Evolutionary conservation across 1,139 yeast species (phyloP), one percentile per base, ranked within the genome.

Genomic region (Yamadazyma blattariae): DNA sequence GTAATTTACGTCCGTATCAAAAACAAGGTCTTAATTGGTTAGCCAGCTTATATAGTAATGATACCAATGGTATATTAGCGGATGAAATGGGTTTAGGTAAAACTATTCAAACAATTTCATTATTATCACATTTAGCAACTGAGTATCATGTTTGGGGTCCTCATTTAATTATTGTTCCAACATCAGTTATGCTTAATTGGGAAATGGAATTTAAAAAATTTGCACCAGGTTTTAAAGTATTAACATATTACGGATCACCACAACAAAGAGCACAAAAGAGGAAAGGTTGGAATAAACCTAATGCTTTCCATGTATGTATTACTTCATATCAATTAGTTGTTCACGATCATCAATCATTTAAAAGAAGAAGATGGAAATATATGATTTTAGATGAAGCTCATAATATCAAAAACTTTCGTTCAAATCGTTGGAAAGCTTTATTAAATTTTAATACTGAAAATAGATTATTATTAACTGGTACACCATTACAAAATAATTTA

Each of bases 11-110:
- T 56, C 90, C 82, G 7, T 94, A 94, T 51, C 98, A 94, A 58
- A 92, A 89, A 43, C 96, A 88, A 56, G 99, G 99, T 39, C 71
- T 94, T 30, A 95, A 94, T 49, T 94, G 98, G 99, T 67, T 94
- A 34, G 97, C 97, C 1, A 89, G 97, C 36, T 66, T 94, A 42
- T 92, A 90, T 61, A 87, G 88, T 54, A 88, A 88, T 52, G 81
- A 86, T 40, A 94, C 97, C 6, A 94, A 92, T 57, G 98, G 99
- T 42, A 94, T 94, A 38, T 72, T 94, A 33, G 99, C 99, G 1
- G 99, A 92, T 61, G 99, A 92, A 57, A 92, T 92, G 99, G 99
- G 99, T 39, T 72, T 94, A 33, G 99, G 99, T 51, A 88, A 88
- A 54, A 94, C 99, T 0, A 92, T 94, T 42, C 99, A 94, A 58